phyloP scores from a whole-genome alignment of 1,139 yeast species.

The Magnusiomyces suaveolens region DNA sequence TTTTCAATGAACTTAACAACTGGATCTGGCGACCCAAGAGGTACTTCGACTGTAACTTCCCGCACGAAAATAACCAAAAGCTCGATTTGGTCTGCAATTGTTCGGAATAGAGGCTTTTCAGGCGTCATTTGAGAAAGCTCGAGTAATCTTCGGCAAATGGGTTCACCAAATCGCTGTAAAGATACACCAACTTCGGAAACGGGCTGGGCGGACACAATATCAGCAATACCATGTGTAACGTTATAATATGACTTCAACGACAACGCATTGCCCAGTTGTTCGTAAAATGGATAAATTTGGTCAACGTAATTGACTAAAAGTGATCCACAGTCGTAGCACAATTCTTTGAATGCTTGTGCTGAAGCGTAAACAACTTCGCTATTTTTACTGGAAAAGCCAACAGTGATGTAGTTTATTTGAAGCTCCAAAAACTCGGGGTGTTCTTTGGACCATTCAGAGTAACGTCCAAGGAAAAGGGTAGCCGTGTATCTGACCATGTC shows the following conservation, averaged over 20 bases:
- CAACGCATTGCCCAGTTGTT: slow-evolving; percentile 38
- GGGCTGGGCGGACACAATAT: slow-evolving; percentile 58
- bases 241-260: slow-evolving; percentile 69
- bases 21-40: slow-evolving; percentile 38
- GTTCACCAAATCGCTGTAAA: slow-evolving; percentile 54
- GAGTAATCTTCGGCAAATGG: slow-evolving; percentile 46
- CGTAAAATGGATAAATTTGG: slow-evolving; percentile 68
- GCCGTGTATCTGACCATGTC: slow-evolving; percentile 86
- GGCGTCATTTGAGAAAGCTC: slow-evolving; percentile 23
- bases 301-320: slow-evolving; percentile 60
- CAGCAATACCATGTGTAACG: slow-evolving; percentile 83
- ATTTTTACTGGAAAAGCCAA: slow-evolving; percentile 49
- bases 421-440: slow-evolving; percentile 76
- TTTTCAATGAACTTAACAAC: slow-evolving; percentile 48
- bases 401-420: slow-evolving; percentile 75
- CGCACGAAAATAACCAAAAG: slow-evolving; percentile 61
- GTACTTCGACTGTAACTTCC: slow-evolving; percentile 35
- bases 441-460: slow-evolving; percentile 87
- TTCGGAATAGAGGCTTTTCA: slow-evolving; percentile 35
- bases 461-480: slow-evolving; percentile 83
- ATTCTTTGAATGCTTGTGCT: slow-evolving; percentile 86
- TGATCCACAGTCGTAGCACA: slow-evolving; percentile 81
- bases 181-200: slow-evolving; percentile 36
- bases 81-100: slow-evolving; percentile 70
- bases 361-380: slow-evolving; percentile 71